phyloP scores from a whole-genome alignment of 768 basidiomycete genomes.

The Hypholoma fasciculare region DNA sequence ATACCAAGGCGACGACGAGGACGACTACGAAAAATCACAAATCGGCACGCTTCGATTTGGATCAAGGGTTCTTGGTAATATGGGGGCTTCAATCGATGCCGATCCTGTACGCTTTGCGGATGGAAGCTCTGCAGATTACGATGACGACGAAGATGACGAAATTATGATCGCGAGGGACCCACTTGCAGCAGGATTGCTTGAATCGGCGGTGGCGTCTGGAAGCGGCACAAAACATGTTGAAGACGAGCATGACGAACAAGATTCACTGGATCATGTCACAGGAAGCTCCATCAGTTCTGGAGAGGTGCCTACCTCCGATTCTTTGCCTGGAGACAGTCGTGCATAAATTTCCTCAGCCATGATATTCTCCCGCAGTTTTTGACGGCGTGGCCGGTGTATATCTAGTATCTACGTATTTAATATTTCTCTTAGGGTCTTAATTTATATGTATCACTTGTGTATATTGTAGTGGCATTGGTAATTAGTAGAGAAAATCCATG shows the following conservation, averaged over 20 bases:
- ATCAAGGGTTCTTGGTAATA: constrained; percentile 24
- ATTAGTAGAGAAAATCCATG: too few relatives aligned
- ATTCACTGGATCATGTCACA: neutral
- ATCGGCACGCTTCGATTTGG: constrained; percentile 20
- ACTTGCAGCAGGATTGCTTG: constrained; percentile 19
- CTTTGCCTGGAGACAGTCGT: too few relatives aligned
- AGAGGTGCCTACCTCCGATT: neutral
- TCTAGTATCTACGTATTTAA: too few relatives aligned
- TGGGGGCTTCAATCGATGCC: constrained; percentile 27
- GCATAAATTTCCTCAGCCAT: too few relatives aligned
- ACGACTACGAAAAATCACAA: constrained; percentile 9
- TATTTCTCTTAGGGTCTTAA: too few relatives aligned
- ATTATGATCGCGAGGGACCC: constrained; percentile 24
- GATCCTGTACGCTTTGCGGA: constrained; percentile 12
- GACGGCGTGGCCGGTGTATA: too few relatives aligned
- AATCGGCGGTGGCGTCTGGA: neutral
- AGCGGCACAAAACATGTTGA: neutral
- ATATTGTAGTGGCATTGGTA: too few relatives aligned
- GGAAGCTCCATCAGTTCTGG: neutral
- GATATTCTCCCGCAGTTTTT: too few relatives aligned
- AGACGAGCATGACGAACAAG: neutral
- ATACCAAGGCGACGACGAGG: constrained; percentile 19
- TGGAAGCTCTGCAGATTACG: constrained; percentile 3
- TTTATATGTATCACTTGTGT: too few relatives aligned
- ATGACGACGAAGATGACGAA: constrained; percentile 15